phyloP scores from a whole-genome alignment of 2,329 filamentous ascomycete genomes.

The Amylocarpus encephaloides region DNA sequence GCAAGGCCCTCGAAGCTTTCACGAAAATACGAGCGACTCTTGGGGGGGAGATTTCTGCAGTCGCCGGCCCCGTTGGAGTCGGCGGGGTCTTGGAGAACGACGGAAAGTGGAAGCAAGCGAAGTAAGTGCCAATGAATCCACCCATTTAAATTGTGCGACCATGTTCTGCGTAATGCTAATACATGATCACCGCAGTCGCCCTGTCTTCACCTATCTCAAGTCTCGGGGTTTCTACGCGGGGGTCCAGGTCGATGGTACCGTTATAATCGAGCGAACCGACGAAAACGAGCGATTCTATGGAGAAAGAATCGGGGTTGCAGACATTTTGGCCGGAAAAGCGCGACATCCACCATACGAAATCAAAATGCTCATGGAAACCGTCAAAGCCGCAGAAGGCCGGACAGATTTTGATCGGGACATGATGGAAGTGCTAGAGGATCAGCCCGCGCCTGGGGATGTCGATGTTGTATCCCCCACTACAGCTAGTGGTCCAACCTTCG shows the following conservation, averaged over 20 bases:
- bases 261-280: constrained; percentile 78
- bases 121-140: constrained; percentile 35
- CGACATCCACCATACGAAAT: constrained; percentile 33
- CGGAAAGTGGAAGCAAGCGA: constrained; percentile 47
- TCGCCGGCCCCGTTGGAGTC: constrained; percentile 69
- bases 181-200: constrained; percentile 30
- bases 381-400: constrained; percentile 83
- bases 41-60: constrained; percentile 72
- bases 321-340: constrained; percentile 46
- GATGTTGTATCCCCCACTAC: constrained; percentile 41
- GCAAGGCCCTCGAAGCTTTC: constrained; percentile 77
- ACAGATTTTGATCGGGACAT: constrained; percentile 63
- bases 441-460: constrained; percentile 72
- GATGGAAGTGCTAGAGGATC: constrained; percentile 55
- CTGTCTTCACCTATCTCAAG: constrained; percentile 83
- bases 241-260: constrained; percentile 78
- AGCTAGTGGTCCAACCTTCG: constrained; percentile 52
- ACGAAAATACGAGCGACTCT: constrained; percentile 72
- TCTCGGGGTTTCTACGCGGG: constrained; percentile 84
- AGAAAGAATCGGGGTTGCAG: constrained; percentile 51
- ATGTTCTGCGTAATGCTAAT: constrained; percentile 6
- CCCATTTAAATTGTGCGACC: background rate
- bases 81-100: constrained; percentile 45
- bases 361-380: constrained; percentile 55
- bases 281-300: constrained; percentile 86